Base-by-base conservation (phyloP, 2,329 filamentous ascomycete species). In the Xylaria hypoxylon region DNA sequence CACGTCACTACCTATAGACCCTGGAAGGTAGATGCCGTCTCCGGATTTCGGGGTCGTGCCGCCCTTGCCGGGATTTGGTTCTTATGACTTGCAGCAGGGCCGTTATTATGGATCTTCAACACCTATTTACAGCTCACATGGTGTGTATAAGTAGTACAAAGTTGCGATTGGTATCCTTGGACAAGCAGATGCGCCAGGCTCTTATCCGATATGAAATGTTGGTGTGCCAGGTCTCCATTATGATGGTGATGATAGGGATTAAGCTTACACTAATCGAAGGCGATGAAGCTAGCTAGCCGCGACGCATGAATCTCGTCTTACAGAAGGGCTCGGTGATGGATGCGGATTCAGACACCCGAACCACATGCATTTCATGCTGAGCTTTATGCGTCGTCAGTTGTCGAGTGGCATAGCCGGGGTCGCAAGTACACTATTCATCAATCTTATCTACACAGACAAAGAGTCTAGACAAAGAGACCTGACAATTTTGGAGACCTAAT, bases 41-140 rank as follows among this genome's bases (percentile, higher is more conserved):
- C 66, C 55, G 52, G 48, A 45, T 13, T 48, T 40, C 17, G 51
- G 63, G 28, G 2, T 17, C 38, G 24, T 63, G 28, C 62, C 52
- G 48, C 35, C 55, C 13, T 58, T 63, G 52, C 63, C 56, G 60
- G 64, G 42, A 31, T 65, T 47, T 57, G 50, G 59, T 42, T 47
- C 50, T 52, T 38, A 66, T 66, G 63, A 68, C 67, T 55, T 63
- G 63, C 63, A 63, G 50, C 40, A 59, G 44, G 42, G 50, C 55
- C 48, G 47, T 53, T 67, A 33, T 33, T 44, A 57, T 64, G 47
- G 50, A 45, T 24, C 28, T 40, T 64, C 5, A 19, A 31, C 35
- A 52, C 19, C 48, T 35, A 42, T 53, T 33, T 38, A 52, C 28
- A 31, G 50, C 44, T 67, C 60, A 64, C 64, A 44, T 67, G 56